phyloP scores from a whole-genome alignment of 179 eudicot genomes.

The Sideroxylon spinosum region DNA sequence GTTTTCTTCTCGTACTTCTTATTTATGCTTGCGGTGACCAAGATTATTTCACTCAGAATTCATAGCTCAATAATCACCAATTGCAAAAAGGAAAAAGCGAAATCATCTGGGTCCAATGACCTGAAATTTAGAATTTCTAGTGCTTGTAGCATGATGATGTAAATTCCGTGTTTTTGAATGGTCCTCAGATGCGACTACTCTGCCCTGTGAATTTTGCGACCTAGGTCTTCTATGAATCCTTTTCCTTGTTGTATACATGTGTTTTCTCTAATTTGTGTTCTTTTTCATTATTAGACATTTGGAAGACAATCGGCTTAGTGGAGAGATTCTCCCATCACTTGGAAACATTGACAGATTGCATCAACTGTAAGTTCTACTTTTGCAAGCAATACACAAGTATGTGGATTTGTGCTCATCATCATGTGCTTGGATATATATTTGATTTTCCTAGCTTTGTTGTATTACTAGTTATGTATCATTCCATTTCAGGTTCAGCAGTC shows the following conservation, averaged over 20 bases:
- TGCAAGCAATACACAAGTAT: not conserved
- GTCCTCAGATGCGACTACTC: not conserved
- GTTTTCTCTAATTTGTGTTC: not conserved
- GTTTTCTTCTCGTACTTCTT: constrained; percentile 3
- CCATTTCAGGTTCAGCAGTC: not conserved
- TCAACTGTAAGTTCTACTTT: constrained; percentile 70
- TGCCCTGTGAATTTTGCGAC: not conserved
- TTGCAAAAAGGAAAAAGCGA: not conserved
- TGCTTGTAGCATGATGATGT: not conserved
- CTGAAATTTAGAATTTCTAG: not conserved
- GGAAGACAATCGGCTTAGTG: constrained; percentile 65
- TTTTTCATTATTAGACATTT: constrained; percentile 49
- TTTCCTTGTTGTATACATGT: not conserved
- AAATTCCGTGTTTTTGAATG: not conserved
- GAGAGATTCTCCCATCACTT: constrained; percentile 75
- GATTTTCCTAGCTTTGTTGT: constrained; percentile 5
- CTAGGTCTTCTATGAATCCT: not conserved
- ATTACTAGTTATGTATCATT: not conserved
- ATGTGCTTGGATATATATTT: not conserved
- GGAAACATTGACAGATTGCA: constrained; percentile 52
- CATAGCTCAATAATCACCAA: not conserved
- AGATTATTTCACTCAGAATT: not conserved
- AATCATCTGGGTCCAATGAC: not conserved
- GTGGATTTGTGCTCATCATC: not conserved
- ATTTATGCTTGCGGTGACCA: constrained; percentile 1